Base-by-base conservation (phyloP, 768 basidiomycete genomes). In the Scleroderma bovista region DNA sequence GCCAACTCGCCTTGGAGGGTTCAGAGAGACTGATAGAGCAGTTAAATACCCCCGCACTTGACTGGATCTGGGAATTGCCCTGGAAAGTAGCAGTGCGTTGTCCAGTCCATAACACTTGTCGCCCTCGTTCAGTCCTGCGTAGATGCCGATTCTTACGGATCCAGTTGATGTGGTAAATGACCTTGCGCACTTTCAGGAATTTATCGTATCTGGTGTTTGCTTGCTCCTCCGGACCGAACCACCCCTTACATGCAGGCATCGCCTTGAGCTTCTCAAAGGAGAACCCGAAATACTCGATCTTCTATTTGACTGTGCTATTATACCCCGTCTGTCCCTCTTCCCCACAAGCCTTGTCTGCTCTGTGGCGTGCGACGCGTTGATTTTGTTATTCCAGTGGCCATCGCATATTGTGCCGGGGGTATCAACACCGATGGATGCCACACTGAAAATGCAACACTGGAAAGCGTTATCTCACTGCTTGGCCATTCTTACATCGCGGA, bases 121-220 rank as follows among this genome's bases (percentile, higher is more conserved):
- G 7, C 16, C 34, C 13, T 48, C 7, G 8, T 10, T n/a, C 20
- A 23, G 11, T 2, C 7, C 23, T 12, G 26, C 15, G 6, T 36
- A 66, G 61, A 40, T 54, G 10, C 48, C 60, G 8, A 40, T 48
- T 44, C 29, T 48, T 24, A 12, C 16, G 17, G 57, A 60, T 19
- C 57, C 60, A 4, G 41, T 46, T 6, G 45, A 45, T 62, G 62
- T 45, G 63, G 56, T 13, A 59, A 58, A 4, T 54, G 65, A 29
- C 62, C 58, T 48, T 70, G 62, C 46, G 62, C 61, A 17, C 61
- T 66, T 51, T 8, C 61, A 60, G 44, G 53, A 53, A 37, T 20
- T 20, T 8, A 42, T 51, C 13, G 7, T 59, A 6, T 52, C 51
- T 48, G 34, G 52, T 12, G 40, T 52, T 6, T 51, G 53, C 22